Evolutionary conservation across 2,329 filamentous ascomycete genomes (phyloP).

Genomic region (Paraphoma chrysanthemicola): DNA sequence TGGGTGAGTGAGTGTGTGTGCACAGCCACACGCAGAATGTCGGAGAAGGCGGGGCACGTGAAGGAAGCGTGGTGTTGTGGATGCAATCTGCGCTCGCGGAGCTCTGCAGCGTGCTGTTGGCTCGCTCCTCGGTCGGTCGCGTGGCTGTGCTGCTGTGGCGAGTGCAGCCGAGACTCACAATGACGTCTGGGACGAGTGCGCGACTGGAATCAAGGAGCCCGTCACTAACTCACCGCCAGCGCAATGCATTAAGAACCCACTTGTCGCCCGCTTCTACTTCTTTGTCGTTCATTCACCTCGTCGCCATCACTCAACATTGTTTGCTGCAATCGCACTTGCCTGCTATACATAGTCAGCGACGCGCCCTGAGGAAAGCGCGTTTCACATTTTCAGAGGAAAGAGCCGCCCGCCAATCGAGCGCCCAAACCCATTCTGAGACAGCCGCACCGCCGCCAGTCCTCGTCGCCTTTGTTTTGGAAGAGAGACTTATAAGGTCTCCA

Average conservation of each 20-base stretch:
- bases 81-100: background rate
- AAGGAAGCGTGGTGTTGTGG: background rate
- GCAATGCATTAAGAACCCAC: slow-evolving; percentile 30
- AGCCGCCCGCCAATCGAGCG: slow-evolving; percentile 43
- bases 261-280: slow-evolving; percentile 8
- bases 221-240: slow-evolving; percentile 28
- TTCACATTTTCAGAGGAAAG: slow-evolving; percentile 39
- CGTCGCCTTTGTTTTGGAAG: slow-evolving; percentile 8
- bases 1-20: slow-evolving; percentile 6
- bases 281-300: slow-evolving; percentile 20
- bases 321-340: slow-evolving; percentile 30
- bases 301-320: slow-evolving; percentile 15
- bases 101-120: background rate
- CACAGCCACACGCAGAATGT: slow-evolving; percentile 41
- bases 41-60: slow-evolving; percentile 18
- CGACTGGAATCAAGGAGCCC: slow-evolving; percentile 33
- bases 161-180: background rate
- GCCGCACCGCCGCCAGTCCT: slow-evolving; percentile 26
- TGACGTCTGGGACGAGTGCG: slow-evolving; percentile 26
- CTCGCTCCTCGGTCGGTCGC: no score
- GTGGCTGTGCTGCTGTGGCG: background rate
- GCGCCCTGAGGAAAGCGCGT: slow-evolving; percentile 36
- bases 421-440: slow-evolving; percentile 29
- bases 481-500: slow-evolving; percentile 28
- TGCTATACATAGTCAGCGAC: slow-evolving; percentile 46